Evolutionary conservation across 805 yeast genomes (phyloP), one percentile per base, ranked within the genome.

Genomic region (Candida quercuum): DNA sequence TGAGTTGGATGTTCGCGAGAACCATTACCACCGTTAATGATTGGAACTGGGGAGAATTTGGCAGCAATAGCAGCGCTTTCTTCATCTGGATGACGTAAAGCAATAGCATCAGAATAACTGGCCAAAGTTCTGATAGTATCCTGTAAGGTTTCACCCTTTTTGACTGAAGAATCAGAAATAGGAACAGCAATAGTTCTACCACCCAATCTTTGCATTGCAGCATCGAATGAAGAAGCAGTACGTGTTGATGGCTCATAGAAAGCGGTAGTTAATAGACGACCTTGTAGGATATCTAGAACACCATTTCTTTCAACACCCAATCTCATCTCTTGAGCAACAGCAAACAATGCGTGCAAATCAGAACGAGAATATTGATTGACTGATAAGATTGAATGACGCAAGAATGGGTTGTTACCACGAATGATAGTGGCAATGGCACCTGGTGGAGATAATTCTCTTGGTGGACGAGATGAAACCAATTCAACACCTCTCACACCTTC

Each of bases 151-250:
- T 93, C 99, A 50, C 99, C 99, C 74, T 93, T 93, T 71, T 87
- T 86, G 35, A 89, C 96, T 18, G 96, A 86, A n/a, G 98, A 89
- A 24, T 88, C 74, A 47, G 76, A 78, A 43, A 93, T 84, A 45
- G 85, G 74, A 47, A 93, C 84, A 38, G 94, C 76, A 49, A 94
- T 85, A 51, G 88, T 95, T 65, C 96, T 79, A 59, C 99, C 99
- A 63, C 99, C 99, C 54, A 93, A 74, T 69, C 99, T 85, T 72
- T 93, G 98, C 99, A 93, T 93, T 43, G 99, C 99, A 53, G 96
- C 96, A 62, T 93, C 96, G 61, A 94, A 94, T 1, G 98, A 93
- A 17, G 97, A 80, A 15, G 94, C 78, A 24, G 99, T 93, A 67
- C 99, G 78, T 28, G 99, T 94, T 6, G 96, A 87, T 51, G 99